These are phyloP conservation scores for Avena insularis DNA, from an alignment of 176 grass and related monocot genomes.

Conservation along the genomic window DNA sequence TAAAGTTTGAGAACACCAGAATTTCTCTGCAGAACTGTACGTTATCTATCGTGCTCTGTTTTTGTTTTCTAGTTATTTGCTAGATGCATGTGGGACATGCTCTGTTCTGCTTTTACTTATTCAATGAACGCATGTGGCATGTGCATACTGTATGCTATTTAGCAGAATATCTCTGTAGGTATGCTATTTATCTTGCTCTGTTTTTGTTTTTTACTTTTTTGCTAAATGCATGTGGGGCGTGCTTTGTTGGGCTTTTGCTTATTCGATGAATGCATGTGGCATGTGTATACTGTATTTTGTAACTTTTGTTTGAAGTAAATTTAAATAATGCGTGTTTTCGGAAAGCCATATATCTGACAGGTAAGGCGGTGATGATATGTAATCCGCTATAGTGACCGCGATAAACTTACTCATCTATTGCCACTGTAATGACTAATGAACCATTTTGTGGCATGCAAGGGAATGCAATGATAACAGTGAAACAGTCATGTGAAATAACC, in stretches of 20 bases:
- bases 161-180: constrained; percentile 69
- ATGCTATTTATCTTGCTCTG: constrained; percentile 44
- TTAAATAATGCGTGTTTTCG: not conserved
- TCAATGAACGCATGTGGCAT: no score
- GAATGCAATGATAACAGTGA: not conserved
- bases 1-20: constrained; percentile 76
- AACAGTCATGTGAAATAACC: not conserved
- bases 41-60: constrained; percentile 34
- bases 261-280: not conserved
- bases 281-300: not conserved
- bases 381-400: constrained; percentile 3
- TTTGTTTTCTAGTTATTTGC: not conserved
- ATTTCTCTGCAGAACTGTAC: constrained; percentile 91
- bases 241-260: not conserved
- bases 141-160: no score
- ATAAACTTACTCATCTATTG: not conserved
- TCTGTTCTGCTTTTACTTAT: not conserved
- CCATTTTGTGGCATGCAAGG: not conserved
- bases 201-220: constrained; percentile 3
- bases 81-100: not conserved
- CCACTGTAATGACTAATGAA: not conserved
- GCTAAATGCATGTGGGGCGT: not conserved
- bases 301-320: constrained; percentile 16
- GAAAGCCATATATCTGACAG: not conserved
- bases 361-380: not conserved